Conservation (phyloP, 2,329 filamentous ascomycete species). For the Pezicula radicicola region DNA sequence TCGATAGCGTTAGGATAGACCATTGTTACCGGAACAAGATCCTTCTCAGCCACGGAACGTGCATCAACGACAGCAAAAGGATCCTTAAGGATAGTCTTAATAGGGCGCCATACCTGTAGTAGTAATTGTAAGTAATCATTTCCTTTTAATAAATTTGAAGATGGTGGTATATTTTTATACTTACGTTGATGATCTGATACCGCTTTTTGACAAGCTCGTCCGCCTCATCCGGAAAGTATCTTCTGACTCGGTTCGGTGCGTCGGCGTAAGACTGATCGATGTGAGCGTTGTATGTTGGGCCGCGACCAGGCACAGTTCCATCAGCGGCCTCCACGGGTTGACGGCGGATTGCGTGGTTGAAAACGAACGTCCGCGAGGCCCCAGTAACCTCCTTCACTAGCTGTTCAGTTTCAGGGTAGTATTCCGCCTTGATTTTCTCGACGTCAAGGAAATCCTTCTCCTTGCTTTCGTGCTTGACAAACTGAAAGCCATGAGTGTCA, state of each 20-base stretch:
- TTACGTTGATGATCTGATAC: not conserved
- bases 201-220: not conserved
- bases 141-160: not conserved
- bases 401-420: not conserved
- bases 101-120: not conserved
- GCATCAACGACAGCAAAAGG: not conserved
- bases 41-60: not conserved
- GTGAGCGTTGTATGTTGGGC: not conserved
- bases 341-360: not conserved
- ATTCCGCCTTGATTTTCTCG: not conserved
- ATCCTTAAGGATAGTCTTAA: not conserved
- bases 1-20: not conserved
- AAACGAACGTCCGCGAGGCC: not conserved
- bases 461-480: not conserved
- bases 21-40: not conserved
- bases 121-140: not conserved
- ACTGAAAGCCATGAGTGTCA: not conserved
- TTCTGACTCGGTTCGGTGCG: not conserved
- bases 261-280: not conserved
- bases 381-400: not conserved
- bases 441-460: not conserved
- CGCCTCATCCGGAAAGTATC: not conserved
- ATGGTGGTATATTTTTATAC: not conserved
- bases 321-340: not conserved
- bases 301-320: not conserved